Base-by-base conservation (phyloP, 2,329 filamentous ascomycete species). In the Cladobotryum mycophilum region DNA sequence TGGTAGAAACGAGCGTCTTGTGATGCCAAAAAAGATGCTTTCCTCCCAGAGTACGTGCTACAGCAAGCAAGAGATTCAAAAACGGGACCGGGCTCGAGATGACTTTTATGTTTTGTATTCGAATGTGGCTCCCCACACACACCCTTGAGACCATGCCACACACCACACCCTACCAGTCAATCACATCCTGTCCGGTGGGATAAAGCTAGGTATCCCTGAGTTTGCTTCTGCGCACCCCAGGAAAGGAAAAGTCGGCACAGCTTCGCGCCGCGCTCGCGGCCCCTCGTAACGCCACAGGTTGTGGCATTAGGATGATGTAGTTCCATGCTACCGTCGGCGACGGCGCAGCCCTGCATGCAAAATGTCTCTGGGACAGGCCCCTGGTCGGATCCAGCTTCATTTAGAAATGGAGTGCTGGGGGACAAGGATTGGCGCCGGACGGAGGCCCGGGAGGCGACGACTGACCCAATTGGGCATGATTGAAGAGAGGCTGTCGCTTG, bases 1-100 rank as follows among this genome's bases (percentile, higher is more conserved):
- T 12, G 14, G 34, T 35, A 33, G 25, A 51, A 53, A 48, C 44
- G 47, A 49, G 53, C 25, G 50, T 52, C 36, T 41, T 17, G 37
- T 33, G 41, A 34, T 38, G 25, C 37, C 37, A 40, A 20, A 40
- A 40, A 18, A 40, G 37, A 40, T 40, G 17, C 37, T 40, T 40
- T 40, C 37, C 37, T 15, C 37, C 37, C 37, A 4, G 37, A 14
- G 17, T 40, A 40, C 37, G 37, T 40, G 37, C 37, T 15, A 40
- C 37, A 18, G 37, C n/a, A 40, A 40, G 13, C 37, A 40, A 18
- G 17, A 40, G 37, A 11, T 17, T 15, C n/a, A 14, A 18, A 13
- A 40, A 40, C n/a, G 37, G 37, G 17, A 18, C 17, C 17, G 37
- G 37, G 37, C n/a, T 18, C 17, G 9, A 40, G 37, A 40, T 15